These are phyloP conservation scores for Trichoderma simmonsii DNA, from an alignment of 2,329 filamentous ascomycete species.

Conservation along the genomic window DNA sequence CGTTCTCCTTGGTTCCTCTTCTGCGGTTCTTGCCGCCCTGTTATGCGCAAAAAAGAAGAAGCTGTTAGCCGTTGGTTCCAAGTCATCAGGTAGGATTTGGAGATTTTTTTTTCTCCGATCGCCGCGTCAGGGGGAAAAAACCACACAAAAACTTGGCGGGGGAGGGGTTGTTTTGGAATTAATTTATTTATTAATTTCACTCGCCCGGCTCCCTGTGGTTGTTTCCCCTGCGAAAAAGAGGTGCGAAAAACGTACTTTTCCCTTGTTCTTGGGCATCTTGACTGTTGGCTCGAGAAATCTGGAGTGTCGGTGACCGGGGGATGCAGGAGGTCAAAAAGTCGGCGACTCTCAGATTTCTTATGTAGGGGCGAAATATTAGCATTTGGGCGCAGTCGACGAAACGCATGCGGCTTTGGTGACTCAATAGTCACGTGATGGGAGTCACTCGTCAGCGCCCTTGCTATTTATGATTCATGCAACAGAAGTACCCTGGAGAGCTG, in stretches of 20 bases:
- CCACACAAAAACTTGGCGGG: slow-evolving; percentile 5
- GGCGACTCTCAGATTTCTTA: slow-evolving; percentile 1
- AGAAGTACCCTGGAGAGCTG: neutral
- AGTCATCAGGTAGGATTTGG: neutral
- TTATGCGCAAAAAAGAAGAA: slow-evolving; percentile 27
- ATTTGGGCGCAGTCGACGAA: neutral
- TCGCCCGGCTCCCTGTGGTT: neutral
- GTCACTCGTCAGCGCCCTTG: neutral
- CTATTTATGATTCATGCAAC: neutral
- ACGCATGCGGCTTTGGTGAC: slow-evolving; percentile 3
- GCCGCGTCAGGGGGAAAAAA: neutral
- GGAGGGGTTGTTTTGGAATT: slow-evolving; percentile 7
- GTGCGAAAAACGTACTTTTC: slow-evolving; percentile 67
- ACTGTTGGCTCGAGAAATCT: slow-evolving; percentile 18
- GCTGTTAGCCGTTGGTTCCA: neutral
- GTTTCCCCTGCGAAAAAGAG: neutral
- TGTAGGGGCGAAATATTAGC: slow-evolving; percentile 10
- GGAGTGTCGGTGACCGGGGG: slow-evolving; percentile 14
- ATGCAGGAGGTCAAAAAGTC: slow-evolving; percentile 3
- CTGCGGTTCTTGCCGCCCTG: slow-evolving; percentile 97
- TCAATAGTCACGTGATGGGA: slow-evolving; percentile 6
- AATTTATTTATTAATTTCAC: neutral
- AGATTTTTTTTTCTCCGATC: neutral
- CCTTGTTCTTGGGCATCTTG: slow-evolving; percentile 98
- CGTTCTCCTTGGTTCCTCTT: slow-evolving; percentile 98